Evolutionary conservation across 2,329 filamentous ascomycete genomes (phyloP).

Genomic region (Arachnopeziza araneosa): DNA sequence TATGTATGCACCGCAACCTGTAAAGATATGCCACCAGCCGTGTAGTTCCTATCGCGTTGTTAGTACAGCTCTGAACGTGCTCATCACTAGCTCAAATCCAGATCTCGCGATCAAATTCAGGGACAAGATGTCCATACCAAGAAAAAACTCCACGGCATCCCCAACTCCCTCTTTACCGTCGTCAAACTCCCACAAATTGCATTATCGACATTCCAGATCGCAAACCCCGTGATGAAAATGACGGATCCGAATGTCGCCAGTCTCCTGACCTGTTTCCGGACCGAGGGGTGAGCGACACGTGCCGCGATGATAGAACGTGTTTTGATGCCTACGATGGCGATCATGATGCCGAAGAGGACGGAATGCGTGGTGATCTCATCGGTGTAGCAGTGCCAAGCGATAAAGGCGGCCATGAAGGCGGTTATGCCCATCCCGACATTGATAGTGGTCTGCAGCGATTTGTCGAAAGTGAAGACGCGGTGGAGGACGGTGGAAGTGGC

Average conservation of each 20-base stretch:
- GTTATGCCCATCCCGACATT: constrained; percentile 61
- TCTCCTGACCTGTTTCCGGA: constrained; percentile 21
- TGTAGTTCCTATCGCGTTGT: constrained; percentile 44
- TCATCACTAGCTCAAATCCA: no score
- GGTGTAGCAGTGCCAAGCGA: constrained; percentile 32
- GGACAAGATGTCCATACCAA: background rate
- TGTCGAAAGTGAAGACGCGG: constrained; percentile 40
- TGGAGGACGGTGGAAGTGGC: constrained; percentile 48
- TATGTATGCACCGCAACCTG: constrained; percentile 45
- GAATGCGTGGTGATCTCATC: constrained; percentile 25
- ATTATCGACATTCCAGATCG: constrained; percentile 53
- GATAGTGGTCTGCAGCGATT: constrained; percentile 40
- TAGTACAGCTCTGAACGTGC: no score
- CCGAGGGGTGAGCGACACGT: constrained; percentile 18
- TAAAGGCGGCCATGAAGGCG: constrained; percentile 61
- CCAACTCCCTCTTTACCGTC: constrained; percentile 38
- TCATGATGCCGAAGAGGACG: constrained; percentile 25
- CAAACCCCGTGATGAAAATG: constrained; percentile 40
- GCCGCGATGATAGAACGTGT: constrained; percentile 25
- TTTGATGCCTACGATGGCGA: constrained; percentile 19
- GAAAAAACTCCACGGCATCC: constrained; percentile 49
- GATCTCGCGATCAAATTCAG: no score
- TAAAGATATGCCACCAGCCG: constrained; percentile 60
- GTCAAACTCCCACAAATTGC: constrained; percentile 46
- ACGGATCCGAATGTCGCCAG: constrained; percentile 24